These are phyloP conservation scores for Dunaliella salina DNA, from an alignment of 163 green algal species.

Conservation along the genomic window DNA sequence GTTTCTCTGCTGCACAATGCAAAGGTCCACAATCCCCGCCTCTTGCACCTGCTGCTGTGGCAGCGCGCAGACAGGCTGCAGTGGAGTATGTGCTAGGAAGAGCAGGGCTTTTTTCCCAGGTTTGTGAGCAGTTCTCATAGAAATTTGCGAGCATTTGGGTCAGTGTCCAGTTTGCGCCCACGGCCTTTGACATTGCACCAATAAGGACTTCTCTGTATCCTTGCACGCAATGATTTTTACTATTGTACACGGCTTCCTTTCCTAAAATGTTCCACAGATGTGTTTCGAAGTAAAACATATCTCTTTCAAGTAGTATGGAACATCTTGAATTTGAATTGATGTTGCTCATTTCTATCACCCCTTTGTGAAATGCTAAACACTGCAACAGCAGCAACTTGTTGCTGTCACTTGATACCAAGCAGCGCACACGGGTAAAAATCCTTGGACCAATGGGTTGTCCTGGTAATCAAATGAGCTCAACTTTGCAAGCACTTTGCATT, in stretches of 20 bases:
- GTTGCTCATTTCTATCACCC: no score
- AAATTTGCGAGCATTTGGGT: neutral
- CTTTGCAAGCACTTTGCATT: neutral
- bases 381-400: no score
- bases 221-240: no score
- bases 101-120: neutral
- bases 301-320: no score
- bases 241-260: no score
- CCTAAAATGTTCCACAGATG: no score
- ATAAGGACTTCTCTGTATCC: no score
- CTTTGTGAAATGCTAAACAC: no score
- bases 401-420: no score
- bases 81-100: neutral
- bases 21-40: neutral
- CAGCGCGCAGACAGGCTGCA: neutral
- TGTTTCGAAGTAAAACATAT: no score
- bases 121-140: neutral
- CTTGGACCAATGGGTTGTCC: neutral
- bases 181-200: no score
- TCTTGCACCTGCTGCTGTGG: conserved; percentile 7
- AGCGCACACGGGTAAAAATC: neutral
- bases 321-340: no score
- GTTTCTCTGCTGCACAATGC: conserved; percentile 7
- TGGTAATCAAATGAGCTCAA: neutral
- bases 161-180: neutral